Base-by-base conservation (phyloP, 2,329 filamentous ascomycete genomes). In the Fusarium sp. region DNA sequence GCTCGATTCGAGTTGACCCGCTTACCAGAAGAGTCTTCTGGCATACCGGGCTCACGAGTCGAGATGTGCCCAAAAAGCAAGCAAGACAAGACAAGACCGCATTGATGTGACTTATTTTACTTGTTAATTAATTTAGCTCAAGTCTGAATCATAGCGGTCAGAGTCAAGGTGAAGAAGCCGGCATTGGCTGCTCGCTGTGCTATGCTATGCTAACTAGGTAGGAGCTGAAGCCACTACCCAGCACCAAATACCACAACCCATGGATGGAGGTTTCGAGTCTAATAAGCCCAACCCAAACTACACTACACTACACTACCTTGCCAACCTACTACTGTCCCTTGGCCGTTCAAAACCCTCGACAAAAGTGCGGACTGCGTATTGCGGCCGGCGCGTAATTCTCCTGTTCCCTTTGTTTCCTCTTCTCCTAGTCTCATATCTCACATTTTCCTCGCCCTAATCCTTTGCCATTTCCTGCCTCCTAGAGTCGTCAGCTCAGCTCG, bases 321-420 rank as follows among this genome's bases (percentile, higher is more conserved):
- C 46, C 34, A 36, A 10, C 34, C 13, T 13, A 36, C 34, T 36
- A 8, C 23, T 23, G 23, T 23, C 23, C 23, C 23, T 23, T 23
- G 23, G 23, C 23, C 23, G 23, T 23, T 23, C 23, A 23, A 23
- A 23, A 23, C 23, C 23, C 23, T 23, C 23, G 23, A 23, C 23
- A 23, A 23, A 43, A 7, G 12, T 51, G 60, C 39, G 60, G 60
- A 52, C 60, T 55, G 63, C 31, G 48, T 9, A 51, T 59, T 66
- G 59, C 48, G 53, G 59, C 56, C 59, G 37, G 50, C 23, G 12
- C 30, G 36, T 51, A 18, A 34, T 34, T 34, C 31, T 34, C 31
- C 28, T 16, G 7, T 39, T 7, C 37, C 37, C 15, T 39, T 43
- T 46, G 27, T 8, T 31, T 39, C 41, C 44, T 51, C 59, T 28